Conservation (phyloP, 345 rosid genomes). For the Eutrema japonicum region DNA sequence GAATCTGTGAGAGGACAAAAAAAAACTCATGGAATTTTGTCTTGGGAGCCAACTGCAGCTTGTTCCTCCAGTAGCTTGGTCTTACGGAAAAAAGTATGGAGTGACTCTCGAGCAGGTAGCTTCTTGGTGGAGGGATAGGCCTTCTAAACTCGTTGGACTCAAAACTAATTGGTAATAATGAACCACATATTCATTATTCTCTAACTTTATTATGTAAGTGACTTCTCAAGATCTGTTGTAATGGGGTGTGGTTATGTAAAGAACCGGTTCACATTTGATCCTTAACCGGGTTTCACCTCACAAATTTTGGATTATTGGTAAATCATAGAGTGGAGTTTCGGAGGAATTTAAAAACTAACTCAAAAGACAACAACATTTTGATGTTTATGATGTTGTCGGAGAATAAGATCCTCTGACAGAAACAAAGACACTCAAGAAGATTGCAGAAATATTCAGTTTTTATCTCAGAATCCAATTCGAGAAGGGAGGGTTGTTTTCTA, state of each 20-base stretch:
- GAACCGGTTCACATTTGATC: conserved; percentile 6
- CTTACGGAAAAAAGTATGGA: conserved; percentile 76
- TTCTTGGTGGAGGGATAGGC: conserved; percentile 90
- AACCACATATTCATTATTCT: background rate
- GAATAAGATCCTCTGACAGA: background rate
- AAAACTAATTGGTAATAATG: no score
- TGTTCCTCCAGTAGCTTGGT: conserved; percentile 94
- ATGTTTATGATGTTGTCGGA: background rate
- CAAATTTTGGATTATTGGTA: background rate
- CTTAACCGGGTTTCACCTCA: background rate
- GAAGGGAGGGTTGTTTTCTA: background rate
- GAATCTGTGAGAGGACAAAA: conserved; percentile 24
- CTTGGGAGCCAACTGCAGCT: conserved; percentile 62
- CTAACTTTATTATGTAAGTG: background rate
- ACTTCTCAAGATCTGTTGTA: background rate
- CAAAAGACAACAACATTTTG: background rate
- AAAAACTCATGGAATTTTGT: conserved; percentile 37
- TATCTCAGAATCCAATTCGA: conserved; percentile 13
- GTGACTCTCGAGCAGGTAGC: conserved; percentile 71
- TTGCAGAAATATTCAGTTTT: background rate
- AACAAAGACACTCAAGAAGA: background rate
- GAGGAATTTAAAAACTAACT: background rate
- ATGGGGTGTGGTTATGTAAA: background rate
- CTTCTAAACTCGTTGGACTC: conserved; percentile 83
- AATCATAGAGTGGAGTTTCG: background rate